Evolutionary conservation across 495 filamentous ascomycete species (phyloP), one percentile per base, ranked within the genome.

Genomic region (Cercophora sp.): DNA sequence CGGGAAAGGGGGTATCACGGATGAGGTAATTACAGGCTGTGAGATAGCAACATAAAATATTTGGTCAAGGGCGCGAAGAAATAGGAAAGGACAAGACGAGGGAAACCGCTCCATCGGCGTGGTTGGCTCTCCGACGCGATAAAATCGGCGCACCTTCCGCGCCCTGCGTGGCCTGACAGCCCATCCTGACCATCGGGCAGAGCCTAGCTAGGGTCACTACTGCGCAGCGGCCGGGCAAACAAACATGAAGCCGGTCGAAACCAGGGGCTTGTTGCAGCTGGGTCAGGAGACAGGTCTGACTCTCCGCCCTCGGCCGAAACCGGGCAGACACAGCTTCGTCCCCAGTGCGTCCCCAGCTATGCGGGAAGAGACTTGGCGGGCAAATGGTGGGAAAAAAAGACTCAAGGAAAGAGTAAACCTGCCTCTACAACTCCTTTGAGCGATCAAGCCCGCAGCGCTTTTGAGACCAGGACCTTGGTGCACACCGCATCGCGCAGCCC

Each of bases 251-350:
- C 8, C 20, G 24, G 22, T 10, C 27, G 26, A 32, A 20, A 27
- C 48, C 26, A 19, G 48, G 48, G 35, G 34, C 20, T 41, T 23
- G 19, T 47, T 16, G 24, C 25, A 47, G 26, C 24, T 23, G n/a
- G 20, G 27, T 47, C 44, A 47, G 44, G 43, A 23, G 43, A 46
- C 15, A 32, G 6, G 26, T 29, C 26, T 51, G 48, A 51, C 48
- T 41, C 25, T 40, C 24, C 23, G 15, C n/a, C 29, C 22, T 41
- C 48, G 48, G 48, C 48, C 48, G 48, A 51, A 51, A 51, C 48
- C 48, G 48, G 48, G 36, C 35, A 26, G 26, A 26, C n/a, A 37
- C 34, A 37, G 34, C n/a, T n/a, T n/a, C n/a, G n/a, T n/a, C n/a
- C n/a, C n/a, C n/a, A n/a, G n/a, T n/a, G n/a, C n/a, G n/a, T n/a